Evolutionary conservation across 495 filamentous ascomycete genomes (phyloP).

Genomic region (Corynascus novoguineensis): DNA sequence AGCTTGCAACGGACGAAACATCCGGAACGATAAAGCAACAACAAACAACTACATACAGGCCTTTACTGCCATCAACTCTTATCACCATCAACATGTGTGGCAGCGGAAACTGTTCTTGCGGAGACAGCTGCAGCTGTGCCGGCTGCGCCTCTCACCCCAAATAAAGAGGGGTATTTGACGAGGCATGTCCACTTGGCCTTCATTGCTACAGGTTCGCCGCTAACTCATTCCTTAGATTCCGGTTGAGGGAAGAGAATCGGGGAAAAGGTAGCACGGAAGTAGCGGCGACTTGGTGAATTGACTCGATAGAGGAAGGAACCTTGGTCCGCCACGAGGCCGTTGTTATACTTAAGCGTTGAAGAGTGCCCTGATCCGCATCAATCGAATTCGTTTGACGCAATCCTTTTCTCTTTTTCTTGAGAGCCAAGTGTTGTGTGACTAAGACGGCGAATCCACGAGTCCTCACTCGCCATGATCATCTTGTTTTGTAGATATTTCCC

Average conservation of each 20-base stretch:
- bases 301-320: too few species aligned
- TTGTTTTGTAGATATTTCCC: too few species aligned
- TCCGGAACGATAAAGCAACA: background rate
- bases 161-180: conserved; percentile 1
- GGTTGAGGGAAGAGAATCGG: too few species aligned
- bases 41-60: background rate
- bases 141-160: conserved; percentile 23
- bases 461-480: too few species aligned
- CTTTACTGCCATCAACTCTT: conserved; percentile 6
- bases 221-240: background rate
- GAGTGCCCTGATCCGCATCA: background rate
- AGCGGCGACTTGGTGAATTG: background rate
- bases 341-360: background rate
- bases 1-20: background rate
- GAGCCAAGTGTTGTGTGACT: background rate
- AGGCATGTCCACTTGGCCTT: too few species aligned
- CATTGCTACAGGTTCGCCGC: too few species aligned
- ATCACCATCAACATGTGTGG: conserved; percentile 25
- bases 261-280: background rate
- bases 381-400: background rate
- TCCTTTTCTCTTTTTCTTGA: background rate
- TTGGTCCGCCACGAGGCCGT: background rate
- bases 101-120: conserved; percentile 19
- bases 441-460: too few species aligned
- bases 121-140: conserved; percentile 21